phyloP scores from a whole-genome alignment of 345 rosid genomes.

The Ceriops tagal region DNA sequence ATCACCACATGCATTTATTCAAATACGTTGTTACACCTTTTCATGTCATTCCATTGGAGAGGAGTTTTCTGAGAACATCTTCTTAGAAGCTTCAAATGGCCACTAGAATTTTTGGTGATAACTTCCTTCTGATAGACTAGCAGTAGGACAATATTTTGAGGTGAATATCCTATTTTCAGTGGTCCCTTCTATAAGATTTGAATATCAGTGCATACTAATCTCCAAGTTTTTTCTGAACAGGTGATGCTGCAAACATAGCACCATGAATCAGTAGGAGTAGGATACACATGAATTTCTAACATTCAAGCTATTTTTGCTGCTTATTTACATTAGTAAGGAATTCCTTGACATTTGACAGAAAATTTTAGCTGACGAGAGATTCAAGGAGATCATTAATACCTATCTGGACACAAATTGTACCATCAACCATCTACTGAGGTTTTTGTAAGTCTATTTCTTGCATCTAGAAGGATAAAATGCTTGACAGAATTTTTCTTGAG shows the following conservation, averaged over 20 bases:
- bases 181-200: too few species aligned
- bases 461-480: slow-evolving; percentile 9
- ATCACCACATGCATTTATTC: background rate
- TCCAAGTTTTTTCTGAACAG: too few species aligned
- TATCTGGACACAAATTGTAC: slow-evolving; percentile 49
- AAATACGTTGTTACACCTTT: background rate
- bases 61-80: background rate
- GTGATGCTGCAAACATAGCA: too few species aligned
- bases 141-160: too few species aligned
- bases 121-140: too few species aligned
- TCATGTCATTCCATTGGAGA: background rate
- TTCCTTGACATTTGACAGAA: slow-evolving; percentile 50
- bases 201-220: too few species aligned
- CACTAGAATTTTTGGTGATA: too few species aligned
- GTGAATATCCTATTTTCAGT: too few species aligned
- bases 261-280: background rate
- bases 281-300: background rate
- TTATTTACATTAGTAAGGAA: background rate
- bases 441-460: slow-evolving; percentile 57
- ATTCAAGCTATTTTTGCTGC: background rate
- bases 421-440: slow-evolving; percentile 54
- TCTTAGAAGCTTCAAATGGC: background rate
- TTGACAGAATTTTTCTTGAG: slow-evolving; percentile 14
- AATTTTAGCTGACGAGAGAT: slow-evolving; percentile 59
- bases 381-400: slow-evolving; percentile 51